Evolutionary conservation across 805 yeast species (phyloP).

Genomic region (Saccharomycopsis sp.): DNA sequence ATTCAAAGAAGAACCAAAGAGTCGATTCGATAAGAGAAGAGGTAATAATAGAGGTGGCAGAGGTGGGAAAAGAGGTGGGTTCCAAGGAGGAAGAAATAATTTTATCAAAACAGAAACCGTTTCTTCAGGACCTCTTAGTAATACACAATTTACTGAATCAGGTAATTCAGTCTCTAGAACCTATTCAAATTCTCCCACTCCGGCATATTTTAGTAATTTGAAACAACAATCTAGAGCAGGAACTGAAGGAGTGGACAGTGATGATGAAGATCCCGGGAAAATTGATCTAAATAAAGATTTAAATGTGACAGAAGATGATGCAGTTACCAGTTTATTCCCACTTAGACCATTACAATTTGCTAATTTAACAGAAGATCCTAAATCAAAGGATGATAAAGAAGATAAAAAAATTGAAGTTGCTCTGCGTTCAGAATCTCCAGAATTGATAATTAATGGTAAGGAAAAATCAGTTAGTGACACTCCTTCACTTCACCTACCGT

Average conservation of each 20-base stretch:
- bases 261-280: conserved; percentile 26
- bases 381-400: neutral
- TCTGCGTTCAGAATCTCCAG: neutral
- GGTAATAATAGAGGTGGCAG: conserved; percentile 20
- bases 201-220: conserved; percentile 23
- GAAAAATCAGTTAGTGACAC: conserved; percentile 16
- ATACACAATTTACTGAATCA: conserved; percentile 1
- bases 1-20: conserved; percentile 24
- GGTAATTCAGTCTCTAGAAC: neutral
- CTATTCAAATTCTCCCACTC: conserved; percentile 24
- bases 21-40: neutral
- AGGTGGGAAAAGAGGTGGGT: conserved; percentile 25
- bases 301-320: conserved; percentile 30
- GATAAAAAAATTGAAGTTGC: neutral
- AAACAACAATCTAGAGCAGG: conserved; percentile 10
- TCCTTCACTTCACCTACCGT: too few species aligned
- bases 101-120: conserved; percentile 46
- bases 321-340: conserved; percentile 28
- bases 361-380: conserved; percentile 21
- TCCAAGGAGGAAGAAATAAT: conserved; percentile 24
- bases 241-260: conserved; percentile 17
- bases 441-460: neutral
- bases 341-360: conserved; percentile 32
- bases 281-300: conserved; percentile 36
- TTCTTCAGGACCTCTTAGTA: conserved; percentile 61